Base-by-base conservation (phyloP, 1,284 basidiomycete genomes). In the Heterobasidion occidentale region DNA sequence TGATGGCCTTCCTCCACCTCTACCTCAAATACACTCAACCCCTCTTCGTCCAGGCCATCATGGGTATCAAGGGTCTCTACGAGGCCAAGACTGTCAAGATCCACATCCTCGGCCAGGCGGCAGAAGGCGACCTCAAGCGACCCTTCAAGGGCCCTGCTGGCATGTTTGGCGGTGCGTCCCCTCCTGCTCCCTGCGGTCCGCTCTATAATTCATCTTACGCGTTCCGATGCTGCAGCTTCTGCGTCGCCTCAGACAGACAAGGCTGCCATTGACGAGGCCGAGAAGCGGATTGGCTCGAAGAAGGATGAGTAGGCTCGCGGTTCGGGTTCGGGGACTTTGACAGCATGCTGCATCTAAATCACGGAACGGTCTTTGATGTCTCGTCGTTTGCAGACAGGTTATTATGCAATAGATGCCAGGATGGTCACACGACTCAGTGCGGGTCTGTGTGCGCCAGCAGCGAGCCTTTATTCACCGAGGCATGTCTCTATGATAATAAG, bases 11-110 rank as follows among this genome's bases (percentile, higher is more conserved):
- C 78, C 84, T 96, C 75, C 93, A 96, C 73, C 61, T 87, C 53
- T 96, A 94, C 79, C 73, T 92, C 70, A 83, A 89, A 67, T 95
- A 90, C 78, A 94, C 92, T 11, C 93, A 94, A 67, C 94, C 93
- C 9, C 80, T 95, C 60, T 95, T 96, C 75, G 88, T 96, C 60
- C 93, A 96, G 70, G 81, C 81, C 36, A 79, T 96, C 63, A 94
- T 95, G 91, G 91, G 89, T 19, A 60, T 96, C 67, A 96, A 97
- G 77, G 80, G 79, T 51, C 71, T 94, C 48, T 91, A 89, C 70
- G 94, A 96, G 66, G 86, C 90, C 59, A 94, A 93, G 70, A 79
- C 82, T 15, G 82, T 94, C 61, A 77, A 84, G 51, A 85, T 96
- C 59, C 84, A 94, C 74, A 56, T 96, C 58, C 72, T 91, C 38